Percentiles rank a stretch among this genome's conserved stretches.
These are phyloP conservation scores for Hypoxylon sp. DNA, from an alignment of 2,329 filamentous ascomycete species.

Conservation along the genomic window DNA sequence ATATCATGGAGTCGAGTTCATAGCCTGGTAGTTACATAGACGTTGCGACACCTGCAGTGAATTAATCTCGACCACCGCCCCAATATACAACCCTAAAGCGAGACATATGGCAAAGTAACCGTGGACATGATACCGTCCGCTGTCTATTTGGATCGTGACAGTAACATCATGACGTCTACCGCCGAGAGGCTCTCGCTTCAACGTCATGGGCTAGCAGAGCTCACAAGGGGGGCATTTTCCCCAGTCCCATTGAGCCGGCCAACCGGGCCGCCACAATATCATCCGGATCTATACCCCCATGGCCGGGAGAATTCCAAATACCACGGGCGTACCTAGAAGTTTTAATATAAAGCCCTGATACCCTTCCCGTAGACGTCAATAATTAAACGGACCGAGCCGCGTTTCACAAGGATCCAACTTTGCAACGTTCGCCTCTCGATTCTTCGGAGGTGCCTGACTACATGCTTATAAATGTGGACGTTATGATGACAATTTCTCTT, in stretches of 20 bases:
- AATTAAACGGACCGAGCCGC: conserved; percentile 40
- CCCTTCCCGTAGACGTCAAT: conserved; percentile 20
- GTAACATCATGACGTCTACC: conserved; percentile 16
- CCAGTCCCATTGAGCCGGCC: conserved; percentile 21
- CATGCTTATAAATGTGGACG: conserved; percentile 31
- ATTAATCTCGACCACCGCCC: conserved; percentile 5
- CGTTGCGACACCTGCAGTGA: background rate
- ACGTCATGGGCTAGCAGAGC: conserved; percentile 22
- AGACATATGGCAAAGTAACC: background rate
- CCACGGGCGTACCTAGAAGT: conserved; percentile 9
- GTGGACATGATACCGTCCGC: conserved; percentile 1
- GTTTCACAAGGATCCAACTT: conserved; percentile 19
- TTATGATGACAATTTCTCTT: conserved; percentile 27
- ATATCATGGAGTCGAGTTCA: too few species aligned
- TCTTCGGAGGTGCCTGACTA: conserved; percentile 25
- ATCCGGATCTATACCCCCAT: conserved; percentile 20
- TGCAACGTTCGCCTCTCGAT: conserved; percentile 26
- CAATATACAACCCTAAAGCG: conserved; percentile 1
- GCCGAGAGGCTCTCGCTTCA: conserved; percentile 23
- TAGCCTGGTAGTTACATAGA: too few species aligned
- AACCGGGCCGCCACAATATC: conserved; percentile 26
- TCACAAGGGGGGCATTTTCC: conserved; percentile 4
- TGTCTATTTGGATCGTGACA: background rate
- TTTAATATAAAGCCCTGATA: conserved; percentile 38
- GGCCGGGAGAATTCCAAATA: conserved; percentile 38